Evolutionary conservation across 2,329 filamentous ascomycete genomes (phyloP), one percentile per base, ranked within the genome.

Genomic region (Alternaria tenuissima): DNA sequence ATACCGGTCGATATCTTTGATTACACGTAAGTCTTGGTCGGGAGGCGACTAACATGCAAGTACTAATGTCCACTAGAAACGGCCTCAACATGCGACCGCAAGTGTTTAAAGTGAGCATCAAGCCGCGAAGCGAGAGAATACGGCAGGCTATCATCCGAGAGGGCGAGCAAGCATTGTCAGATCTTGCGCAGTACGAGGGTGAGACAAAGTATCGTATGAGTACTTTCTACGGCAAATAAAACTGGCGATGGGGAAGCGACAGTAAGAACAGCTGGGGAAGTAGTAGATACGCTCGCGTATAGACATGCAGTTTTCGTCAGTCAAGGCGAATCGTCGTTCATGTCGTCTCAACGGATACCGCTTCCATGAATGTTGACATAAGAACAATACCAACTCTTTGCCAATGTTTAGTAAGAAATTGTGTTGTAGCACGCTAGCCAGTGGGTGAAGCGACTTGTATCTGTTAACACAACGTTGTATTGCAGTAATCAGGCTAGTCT

Each of bases 41-140:
- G 11, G 16, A 14, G 0, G 20, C 9, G 18, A 39, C 24, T 1
- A 18, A 5, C 5, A 24, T 16, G 14, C 2, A 39, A 16, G 42
- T 58, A 51, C 65, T 68, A 20, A 70, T 32, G 18, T 38, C 4
- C 2, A 9, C 11, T 4, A 85, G 83, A 1, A 86, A 88, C 62
- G 86, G 86, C 2, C 76, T 87, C 24, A 88, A 88, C 62, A 86
- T 86, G 85, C 80, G 86, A 3, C 86, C 86, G 4, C 80, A 82
- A 62, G 82, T 83, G 0, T 88, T 88, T 67, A 74, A 81, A 56
- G 87, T 86, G 56, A 81, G 79, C 54, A 86, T 88, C 62, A 80
- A 75, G 36, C 83, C 85, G 12, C 78, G 86, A 30, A 83, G 73
- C 12, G 78, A 81, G 16, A 80, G 81, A 59, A 84, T 87, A 53